Evolutionary conservation across 371 early-diverging fungal species (phyloP).

Genomic region (Apophysomyces sp.): DNA sequence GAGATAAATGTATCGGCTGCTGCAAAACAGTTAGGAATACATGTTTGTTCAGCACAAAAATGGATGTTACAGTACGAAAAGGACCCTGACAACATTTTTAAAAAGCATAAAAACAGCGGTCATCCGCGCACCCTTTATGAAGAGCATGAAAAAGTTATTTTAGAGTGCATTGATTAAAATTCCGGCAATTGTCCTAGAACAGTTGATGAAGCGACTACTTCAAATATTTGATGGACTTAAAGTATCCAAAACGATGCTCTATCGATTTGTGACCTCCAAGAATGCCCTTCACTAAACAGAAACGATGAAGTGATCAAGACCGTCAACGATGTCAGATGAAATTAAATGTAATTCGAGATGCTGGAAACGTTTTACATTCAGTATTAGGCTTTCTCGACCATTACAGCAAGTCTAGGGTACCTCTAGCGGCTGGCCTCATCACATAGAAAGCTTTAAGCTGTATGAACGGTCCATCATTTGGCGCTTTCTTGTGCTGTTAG

Average conservation of each 20-base stretch:
- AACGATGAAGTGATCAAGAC: too few species aligned
- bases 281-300: too few species aligned
- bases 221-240: not conserved
- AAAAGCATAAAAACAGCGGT: too few species aligned
- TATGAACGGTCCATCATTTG: not conserved
- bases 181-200: slow-evolving; percentile 9
- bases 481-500: not conserved
- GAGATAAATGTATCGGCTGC: too few species aligned
- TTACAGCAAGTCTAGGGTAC: not conserved
- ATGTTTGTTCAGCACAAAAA: too few species aligned
- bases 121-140: slow-evolving; percentile 9
- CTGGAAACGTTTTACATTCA: too few species aligned
- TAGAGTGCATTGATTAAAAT: slow-evolving; percentile 11
- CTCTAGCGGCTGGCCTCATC: not conserved
- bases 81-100: too few species aligned
- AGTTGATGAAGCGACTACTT: not conserved
- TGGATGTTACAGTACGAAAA: too few species aligned
- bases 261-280: not conserved
- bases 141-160: slow-evolving; percentile 8
- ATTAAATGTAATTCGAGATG: too few species aligned
- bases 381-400: too few species aligned
- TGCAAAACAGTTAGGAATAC: too few species aligned
- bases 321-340: too few species aligned
- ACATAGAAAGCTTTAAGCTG: not conserved
- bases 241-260: not conserved